Evolutionary conservation across 129 eudicot species (phyloP), one percentile per base, ranked within the genome.

Genomic region (Pulicaria dysenterica): DNA sequence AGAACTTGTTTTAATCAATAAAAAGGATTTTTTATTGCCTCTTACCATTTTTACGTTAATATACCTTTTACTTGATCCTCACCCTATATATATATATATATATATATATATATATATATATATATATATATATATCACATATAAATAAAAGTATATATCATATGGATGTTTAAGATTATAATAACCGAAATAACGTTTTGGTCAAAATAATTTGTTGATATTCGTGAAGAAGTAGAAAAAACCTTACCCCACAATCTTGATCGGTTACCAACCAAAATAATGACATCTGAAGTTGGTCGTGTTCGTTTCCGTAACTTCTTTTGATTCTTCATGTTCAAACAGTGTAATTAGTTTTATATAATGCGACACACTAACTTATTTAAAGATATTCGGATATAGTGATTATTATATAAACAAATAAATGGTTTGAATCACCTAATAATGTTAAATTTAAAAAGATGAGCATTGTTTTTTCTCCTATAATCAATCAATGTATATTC

Each of bases 231-330:
- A 13, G 4, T 37, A 13, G 8, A 7, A 13, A 65, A 16, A 45
- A 34, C 4, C 42, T 12, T 59, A 73, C 61, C 58, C 69, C 41
- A 47, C 70, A 48, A 59, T 40, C 3, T 47, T 73, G 50, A 73
- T 73, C 44, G 62, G 39, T 38, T 73, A 73, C 77, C 77, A 47
- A 73, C 77, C 69, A 73, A 47, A 73, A 73, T 10, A 73, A 59
- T 36, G 39, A 47, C 8, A 58, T 15, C 13, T 13, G 67, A 39
- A 45, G 24, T 34, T 58, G 64, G 17, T 36, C 24, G 59, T 43
- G 43, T 58, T 36, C 36, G 44, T 58, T 58, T 58, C 11, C 19
- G 11, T 11, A 15, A 9, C 36, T 55, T 12, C 31, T 71, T 15
- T 17, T 19, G 73, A 3, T 57, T 67, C 15, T 3, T 67, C 16